Conservation (phyloP, 257 asterid species). For the Scutellaria baicalensis region DNA sequence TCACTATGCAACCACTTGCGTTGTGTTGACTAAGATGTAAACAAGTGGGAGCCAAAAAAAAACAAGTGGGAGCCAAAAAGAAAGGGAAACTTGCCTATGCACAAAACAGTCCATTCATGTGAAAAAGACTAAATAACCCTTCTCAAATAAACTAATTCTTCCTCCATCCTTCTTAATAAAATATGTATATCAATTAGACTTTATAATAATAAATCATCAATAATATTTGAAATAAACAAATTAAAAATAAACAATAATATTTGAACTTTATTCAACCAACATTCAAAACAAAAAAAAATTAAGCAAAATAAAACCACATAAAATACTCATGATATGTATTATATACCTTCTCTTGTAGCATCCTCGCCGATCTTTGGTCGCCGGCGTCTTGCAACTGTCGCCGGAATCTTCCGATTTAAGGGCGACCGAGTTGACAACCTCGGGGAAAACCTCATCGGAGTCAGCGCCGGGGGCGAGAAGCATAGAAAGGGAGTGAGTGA, state of each 20-base stretch:
- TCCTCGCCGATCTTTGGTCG: conserved; percentile 49
- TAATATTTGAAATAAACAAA: no score
- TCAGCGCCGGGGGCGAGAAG: conserved; percentile 11
- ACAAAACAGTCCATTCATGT: background rate
- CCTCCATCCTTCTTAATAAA: background rate
- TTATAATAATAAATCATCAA: no score
- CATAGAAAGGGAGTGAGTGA: conserved; percentile 31
- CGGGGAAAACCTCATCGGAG: conserved; percentile 25
- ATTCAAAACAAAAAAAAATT: no score
- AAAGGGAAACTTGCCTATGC: background rate
- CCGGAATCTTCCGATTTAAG: conserved; percentile 34
- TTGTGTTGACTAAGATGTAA: background rate
- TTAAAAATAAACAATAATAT: background rate
- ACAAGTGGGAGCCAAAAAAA: background rate
- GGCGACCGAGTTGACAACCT: background rate
- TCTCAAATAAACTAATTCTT: background rate
- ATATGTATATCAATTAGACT: background rate
- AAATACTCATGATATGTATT: no score
- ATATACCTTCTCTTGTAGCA: conserved; percentile 60
- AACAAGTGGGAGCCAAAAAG: background rate
- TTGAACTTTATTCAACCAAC: background rate
- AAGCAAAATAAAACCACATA: no score
- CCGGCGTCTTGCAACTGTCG: conserved; percentile 37
- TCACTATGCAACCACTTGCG: background rate
- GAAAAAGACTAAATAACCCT: conserved; percentile 5